Evolutionary conservation across 352 stramenopile genomes (phyloP).

Genomic region (Phytophthora megakarya): DNA sequence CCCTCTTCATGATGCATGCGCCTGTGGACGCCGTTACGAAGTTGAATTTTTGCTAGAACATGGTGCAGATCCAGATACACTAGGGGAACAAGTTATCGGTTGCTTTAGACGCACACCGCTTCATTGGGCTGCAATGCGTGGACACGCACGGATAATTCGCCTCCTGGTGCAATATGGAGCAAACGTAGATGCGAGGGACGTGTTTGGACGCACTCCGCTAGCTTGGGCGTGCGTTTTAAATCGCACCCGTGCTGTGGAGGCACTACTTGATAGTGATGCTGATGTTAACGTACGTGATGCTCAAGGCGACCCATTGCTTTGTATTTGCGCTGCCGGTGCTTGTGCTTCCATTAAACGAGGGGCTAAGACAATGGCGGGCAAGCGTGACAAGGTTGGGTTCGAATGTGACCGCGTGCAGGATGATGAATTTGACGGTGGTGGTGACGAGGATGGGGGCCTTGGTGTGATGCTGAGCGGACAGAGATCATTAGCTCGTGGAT

Average conservation of each 20-base stretch:
- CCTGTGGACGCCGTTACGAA: constrained; percentile 56
- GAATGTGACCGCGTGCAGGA: constrained; percentile 27
- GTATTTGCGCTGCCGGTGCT: constrained; percentile 61
- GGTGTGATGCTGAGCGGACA: constrained; percentile 27
- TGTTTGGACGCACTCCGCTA: constrained; percentile 72
- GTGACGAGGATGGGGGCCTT: constrained; percentile 31
- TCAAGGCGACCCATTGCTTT: constrained; percentile 68
- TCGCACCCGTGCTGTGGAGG: constrained; percentile 57
- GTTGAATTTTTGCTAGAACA: constrained; percentile 75
- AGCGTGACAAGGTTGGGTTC: constrained; percentile 27
- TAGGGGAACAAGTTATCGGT: constrained; percentile 73
- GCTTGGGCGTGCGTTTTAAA: constrained; percentile 80
- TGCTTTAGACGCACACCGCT: constrained; percentile 75
- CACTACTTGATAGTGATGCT: constrained; percentile 58
- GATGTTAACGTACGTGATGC: constrained; percentile 66
- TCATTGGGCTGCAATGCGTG: constrained; percentile 83
- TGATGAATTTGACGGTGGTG: constrained; percentile 30
- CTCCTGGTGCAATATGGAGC: constrained; percentile 67
- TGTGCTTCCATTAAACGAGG: constrained; percentile 39
- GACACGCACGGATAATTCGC: constrained; percentile 57
- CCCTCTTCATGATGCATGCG: constrained; percentile 71
- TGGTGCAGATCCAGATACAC: constrained; percentile 59
- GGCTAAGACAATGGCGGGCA: constrained; percentile 23
- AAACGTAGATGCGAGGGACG: constrained; percentile 60
- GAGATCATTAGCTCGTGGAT: constrained; percentile 35